Percentiles rank a stretch among this genome's conserved stretches.
Conservation (phyloP, 148 eudicot genomes). For the Arctostaphylos glauca region DNA sequence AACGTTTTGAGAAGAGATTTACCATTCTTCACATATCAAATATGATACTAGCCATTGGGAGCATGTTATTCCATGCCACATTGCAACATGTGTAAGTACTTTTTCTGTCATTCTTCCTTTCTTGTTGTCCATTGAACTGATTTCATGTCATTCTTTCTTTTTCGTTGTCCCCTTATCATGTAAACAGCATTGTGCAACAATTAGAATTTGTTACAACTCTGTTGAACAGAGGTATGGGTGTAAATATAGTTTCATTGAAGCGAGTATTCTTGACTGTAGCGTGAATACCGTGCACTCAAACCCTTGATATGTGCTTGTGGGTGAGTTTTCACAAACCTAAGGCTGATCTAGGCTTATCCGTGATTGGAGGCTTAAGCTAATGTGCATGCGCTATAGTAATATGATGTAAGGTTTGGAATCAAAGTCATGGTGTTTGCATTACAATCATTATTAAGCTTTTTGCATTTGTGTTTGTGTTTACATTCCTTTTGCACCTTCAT, state of each 20-base stretch:
- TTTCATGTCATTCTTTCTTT: neutral
- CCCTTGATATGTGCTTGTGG: neutral
- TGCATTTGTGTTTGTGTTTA: neutral
- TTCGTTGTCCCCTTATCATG: neutral
- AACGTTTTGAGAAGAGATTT: constrained; percentile 66
- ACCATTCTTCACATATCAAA: constrained; percentile 58
- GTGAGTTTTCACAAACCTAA: neutral
- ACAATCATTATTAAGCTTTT: neutral
- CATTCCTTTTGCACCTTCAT: constrained; percentile 2
- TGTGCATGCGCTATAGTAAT: neutral
- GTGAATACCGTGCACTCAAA: neutral
- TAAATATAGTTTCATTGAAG: neutral
- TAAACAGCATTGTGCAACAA: neutral
- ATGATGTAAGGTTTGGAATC: neutral
- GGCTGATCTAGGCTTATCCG: neutral
- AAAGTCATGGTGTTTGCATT: neutral
- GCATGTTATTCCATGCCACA: constrained; percentile 56
- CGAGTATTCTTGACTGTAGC: neutral
- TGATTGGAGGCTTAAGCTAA: neutral
- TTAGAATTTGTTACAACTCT: neutral
- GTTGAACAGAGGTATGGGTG: neutral
- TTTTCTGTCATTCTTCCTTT: neutral
- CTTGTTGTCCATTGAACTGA: neutral
- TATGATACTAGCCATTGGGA: constrained; percentile 55
- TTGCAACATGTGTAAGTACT: constrained; percentile 54